A percentile compares a stretch with the other conserved stretches of the same genome.
phyloP scores from a whole-genome alignment of 257 asterid genomes.

The Paulownia fortunei region DNA sequence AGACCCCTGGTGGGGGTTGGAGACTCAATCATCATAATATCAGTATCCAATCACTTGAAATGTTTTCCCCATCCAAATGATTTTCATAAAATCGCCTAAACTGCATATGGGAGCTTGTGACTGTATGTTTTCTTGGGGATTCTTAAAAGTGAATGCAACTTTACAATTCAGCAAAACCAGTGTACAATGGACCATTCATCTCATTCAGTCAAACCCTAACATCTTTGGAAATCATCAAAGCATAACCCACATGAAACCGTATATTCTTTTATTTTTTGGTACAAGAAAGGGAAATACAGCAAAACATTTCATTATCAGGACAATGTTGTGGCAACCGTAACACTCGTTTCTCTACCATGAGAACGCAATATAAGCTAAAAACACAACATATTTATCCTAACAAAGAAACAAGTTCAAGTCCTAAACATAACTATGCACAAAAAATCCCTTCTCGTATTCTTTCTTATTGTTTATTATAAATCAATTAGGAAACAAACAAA shows the following conservation, averaged over 20 bases:
- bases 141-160: neutral
- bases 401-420: neutral
- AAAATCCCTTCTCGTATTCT: neutral
- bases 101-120: neutral
- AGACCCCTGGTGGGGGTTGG: neutral
- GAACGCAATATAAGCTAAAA: neutral
- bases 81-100: neutral
- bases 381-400: neutral
- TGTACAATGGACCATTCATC: neutral
- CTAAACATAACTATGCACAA: neutral
- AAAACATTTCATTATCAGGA: conserved; percentile 8
- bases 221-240: neutral
- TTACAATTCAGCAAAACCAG: neutral
- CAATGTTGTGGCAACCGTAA: neutral
- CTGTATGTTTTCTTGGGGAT: neutral
- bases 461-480: neutral
- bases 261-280: neutral
- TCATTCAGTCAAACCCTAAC: neutral
- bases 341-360: neutral
- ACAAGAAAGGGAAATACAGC: neutral
- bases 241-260: conserved; percentile 1
- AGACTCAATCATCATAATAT: neutral
- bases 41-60: neutral
- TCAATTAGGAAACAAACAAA: conserved; percentile 8
- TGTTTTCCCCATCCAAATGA: neutral